Base-by-base conservation (phyloP, 495 filamentous ascomycete genomes). In the Penicillium canescens region DNA sequence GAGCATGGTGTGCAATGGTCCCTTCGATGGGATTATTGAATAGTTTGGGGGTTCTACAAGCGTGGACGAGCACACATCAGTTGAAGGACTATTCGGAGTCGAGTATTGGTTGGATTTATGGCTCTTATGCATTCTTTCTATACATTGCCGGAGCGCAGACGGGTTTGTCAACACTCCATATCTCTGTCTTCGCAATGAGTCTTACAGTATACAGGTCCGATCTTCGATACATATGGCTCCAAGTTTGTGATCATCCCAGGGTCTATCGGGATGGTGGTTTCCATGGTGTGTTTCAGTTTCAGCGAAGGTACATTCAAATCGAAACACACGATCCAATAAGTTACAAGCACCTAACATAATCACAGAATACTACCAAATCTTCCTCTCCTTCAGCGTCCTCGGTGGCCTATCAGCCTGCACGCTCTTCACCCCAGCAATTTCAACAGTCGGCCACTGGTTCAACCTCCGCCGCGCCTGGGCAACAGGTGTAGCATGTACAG, bases 21-120 rank as follows among this genome's bases (percentile, higher is more conserved):
- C 79, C 78, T 33, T 78, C 78, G 21, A 85, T 87, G 65, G 84
- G 86, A 2, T 67, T 90, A 8, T 78, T 90, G 74, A 91, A 91
- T 55, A 84, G 73, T 46, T 74, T 88, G 2, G 87, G 83, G 1
- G 79, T 82, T 2, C 78, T 90, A 33, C 83, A 90, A 11, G 59
- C 64, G 0, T 69, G 66, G 82, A 81, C 21, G 78, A 85, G 59
- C 68, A 66, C 70, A 77, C 57, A 85, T 79, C 70, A 70, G 46
- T 71, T 91, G 3, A 67, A 69, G 6, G 59, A 72, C n/a, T 79
- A 85, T 50, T 74, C 72, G 5, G 70, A 78, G 18, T 81, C 82
- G 12, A 78, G 76, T 6, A 78, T 90, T 24, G 88, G 86, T 13
- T 91, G 87, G 87, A 86, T 92, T 38, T 90, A 87, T 59, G 82